Evolutionary conservation across 106 monocot genomes (phyloP).

Genomic region (Apostasia shenzhenica): DNA sequence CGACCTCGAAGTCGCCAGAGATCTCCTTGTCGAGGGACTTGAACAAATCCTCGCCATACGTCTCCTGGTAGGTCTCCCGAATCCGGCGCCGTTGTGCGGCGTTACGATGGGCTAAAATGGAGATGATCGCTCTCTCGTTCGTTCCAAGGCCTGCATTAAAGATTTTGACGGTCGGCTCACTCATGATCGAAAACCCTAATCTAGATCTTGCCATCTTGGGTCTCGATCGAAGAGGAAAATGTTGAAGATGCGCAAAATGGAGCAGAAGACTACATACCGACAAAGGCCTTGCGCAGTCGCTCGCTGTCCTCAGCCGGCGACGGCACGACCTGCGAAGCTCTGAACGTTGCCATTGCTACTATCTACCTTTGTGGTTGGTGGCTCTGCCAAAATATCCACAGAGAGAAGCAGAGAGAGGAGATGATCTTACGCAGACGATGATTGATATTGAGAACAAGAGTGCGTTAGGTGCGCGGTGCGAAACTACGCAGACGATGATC

Average conservation of each 20-base stretch:
- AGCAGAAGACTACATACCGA: constrained; percentile 5
- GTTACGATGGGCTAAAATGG: constrained; percentile 67
- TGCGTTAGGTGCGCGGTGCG: too few relatives aligned
- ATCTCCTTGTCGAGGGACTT: constrained; percentile 72
- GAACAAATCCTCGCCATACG: constrained; percentile 64
- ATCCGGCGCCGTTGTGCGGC: constrained; percentile 51
- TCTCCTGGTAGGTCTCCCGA: constrained; percentile 42
- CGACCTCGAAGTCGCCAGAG: constrained; percentile 78
- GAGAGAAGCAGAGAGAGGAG: neutral
- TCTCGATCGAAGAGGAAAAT: neutral
- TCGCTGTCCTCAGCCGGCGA: constrained; percentile 25
- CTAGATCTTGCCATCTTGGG: too few relatives aligned
- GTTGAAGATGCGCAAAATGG: neutral
- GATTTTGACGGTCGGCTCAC: neutral
- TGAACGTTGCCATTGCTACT: constrained; percentile 24
- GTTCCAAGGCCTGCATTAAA: constrained; percentile 70
- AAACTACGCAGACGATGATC: too few relatives aligned
- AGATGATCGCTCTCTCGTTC: constrained; percentile 60
- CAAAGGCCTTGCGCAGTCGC: constrained; percentile 29
- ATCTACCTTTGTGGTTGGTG: too few relatives aligned
- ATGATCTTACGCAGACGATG: too few relatives aligned
- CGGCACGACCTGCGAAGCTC: constrained; percentile 14
- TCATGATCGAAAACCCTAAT: neutral
- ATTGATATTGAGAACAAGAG: too few relatives aligned
- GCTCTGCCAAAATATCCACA: neutral